These are phyloP conservation scores for Cadophora gregata DNA, from an alignment of 2,329 filamentous ascomycete species.

Conservation along the genomic window DNA sequence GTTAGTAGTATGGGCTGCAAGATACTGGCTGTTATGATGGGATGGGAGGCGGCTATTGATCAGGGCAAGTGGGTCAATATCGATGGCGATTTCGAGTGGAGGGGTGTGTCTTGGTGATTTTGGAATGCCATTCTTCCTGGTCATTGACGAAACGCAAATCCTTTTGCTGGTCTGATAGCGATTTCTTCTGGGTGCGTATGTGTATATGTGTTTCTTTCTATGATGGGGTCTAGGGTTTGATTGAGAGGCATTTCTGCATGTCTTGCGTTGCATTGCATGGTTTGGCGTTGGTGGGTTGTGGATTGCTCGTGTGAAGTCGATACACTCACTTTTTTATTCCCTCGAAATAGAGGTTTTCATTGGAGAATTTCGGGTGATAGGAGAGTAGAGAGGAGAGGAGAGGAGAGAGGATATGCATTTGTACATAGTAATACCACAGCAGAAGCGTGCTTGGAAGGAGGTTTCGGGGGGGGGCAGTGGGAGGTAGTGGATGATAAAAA, in stretches of 20 bases:
- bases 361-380: too few species aligned
- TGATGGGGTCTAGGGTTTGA: slow-evolving; percentile 13
- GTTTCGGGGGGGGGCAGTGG: not conserved
- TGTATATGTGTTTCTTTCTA: not conserved
- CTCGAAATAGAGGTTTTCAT: not conserved
- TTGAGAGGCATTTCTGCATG: not conserved
- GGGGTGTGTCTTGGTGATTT: slow-evolving; percentile 46
- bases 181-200: not conserved
- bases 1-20: slow-evolving; percentile 77
- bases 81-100: slow-evolving; percentile 73
- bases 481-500: slow-evolving; percentile 5
- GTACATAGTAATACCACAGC: slow-evolving; percentile 3
- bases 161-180: slow-evolving; percentile 2
- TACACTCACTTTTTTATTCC: slow-evolving; percentile 1
- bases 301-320: not conserved
- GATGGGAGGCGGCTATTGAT: slow-evolving; percentile 73
- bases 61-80: slow-evolving; percentile 75
- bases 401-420: not conserved
- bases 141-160: not conserved
- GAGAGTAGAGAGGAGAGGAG: too few species aligned
- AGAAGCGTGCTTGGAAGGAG: not conserved
- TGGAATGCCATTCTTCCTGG: not conserved
- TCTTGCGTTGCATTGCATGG: slow-evolving; percentile 5
- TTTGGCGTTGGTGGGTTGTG: slow-evolving; percentile 7
- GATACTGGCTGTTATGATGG: slow-evolving; percentile 83